Conservation (phyloP, 495 filamentous ascomycete genomes). For the Coniosporium apollinis region DNA sequence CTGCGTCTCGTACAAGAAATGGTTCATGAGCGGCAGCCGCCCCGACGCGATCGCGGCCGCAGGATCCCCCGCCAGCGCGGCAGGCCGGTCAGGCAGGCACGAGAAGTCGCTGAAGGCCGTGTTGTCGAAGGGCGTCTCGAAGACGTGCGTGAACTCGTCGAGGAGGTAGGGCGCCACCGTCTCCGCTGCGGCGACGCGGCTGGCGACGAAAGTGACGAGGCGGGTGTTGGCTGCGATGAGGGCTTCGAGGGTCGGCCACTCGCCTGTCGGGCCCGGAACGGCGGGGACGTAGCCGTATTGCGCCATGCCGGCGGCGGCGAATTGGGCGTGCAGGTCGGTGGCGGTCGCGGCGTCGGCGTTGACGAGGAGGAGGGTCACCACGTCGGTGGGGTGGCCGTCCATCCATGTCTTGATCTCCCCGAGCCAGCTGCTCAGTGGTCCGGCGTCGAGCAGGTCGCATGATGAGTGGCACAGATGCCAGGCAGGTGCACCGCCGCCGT, state of each 20-base stretch:
- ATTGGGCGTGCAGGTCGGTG: constrained; percentile 13
- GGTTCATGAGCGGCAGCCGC: constrained; percentile 25
- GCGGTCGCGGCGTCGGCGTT: constrained; percentile 14
- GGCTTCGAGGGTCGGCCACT: constrained; percentile 21
- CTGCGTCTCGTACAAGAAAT: constrained; percentile 17
- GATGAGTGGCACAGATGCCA: constrained; percentile 24
- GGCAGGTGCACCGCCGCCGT: constrained; percentile 1
- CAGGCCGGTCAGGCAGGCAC: constrained; percentile 19
- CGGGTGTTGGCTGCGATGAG: constrained; percentile 21
- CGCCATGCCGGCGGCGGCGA: constrained; percentile 15
- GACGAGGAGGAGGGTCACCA: constrained; percentile 24
- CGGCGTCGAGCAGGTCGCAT: constrained; percentile 21
- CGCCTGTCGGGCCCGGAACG: constrained; percentile 1
- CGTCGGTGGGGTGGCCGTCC: constrained; percentile 22
- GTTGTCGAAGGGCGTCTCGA: constrained; percentile 24
- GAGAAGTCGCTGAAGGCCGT: constrained; percentile 14
- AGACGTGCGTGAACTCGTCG: constrained; percentile 25
- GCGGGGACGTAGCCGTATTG: constrained; percentile 17
- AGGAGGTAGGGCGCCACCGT: constrained; percentile 20
- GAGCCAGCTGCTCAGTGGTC: constrained; percentile 18
- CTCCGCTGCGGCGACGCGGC: constrained; percentile 7
- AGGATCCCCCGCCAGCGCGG: constrained; percentile 7
- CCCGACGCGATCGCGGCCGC: constrained; percentile 11
- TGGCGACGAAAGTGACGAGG: constrained; percentile 22
- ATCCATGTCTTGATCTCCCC: constrained; percentile 20